Evolutionary conservation across 768 basidiomycete species (phyloP), one percentile per base, ranked within the genome.

Genomic region (Suillus discolor): DNA sequence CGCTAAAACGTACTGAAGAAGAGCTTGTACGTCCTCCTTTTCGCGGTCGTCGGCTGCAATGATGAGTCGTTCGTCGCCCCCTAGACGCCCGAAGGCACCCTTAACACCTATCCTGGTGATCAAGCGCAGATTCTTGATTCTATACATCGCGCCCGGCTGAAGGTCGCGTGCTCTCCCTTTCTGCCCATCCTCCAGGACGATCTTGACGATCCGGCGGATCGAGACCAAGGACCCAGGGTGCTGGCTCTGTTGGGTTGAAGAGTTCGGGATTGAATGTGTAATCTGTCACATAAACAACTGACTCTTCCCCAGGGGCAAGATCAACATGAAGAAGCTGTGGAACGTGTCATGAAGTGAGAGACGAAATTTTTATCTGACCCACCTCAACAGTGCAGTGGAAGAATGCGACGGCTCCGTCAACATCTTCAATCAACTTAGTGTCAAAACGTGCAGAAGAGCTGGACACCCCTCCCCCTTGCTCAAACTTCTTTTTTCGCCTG

Each of bases 301-400:
- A 74, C 31, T 72, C 71, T 34, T 77, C 73, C 38, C 72, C 68
- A 20, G 77, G 69, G 53, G 79, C 75, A 23, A 73, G 67, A 15
- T 77, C 75, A 23, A 79, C 66, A 65, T 82, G 79, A 4, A 90
- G 74, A 41, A 89, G 72, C 89, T 90, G 64, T 16, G 62, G 39
- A 34, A 51, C 62, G 28, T 45, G 16, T 28, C 45, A 66, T 25
- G 53, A 59, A 13, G 61, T 42, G 12, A 31, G 20, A 36, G 38
- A 25, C n/a, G 6, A 28, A 61, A n/a, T 23, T 39, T 41, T 18
- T 42, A 57, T 13, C 23, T 69, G 49, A 15, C 63, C 36, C 71
- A 89, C 89, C 82, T 89, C 86, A 45, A 87, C 86, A 16, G 84
- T 79, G 67, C 87, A 89, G 57, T 82, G 82, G 66, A 89, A 83